These are phyloP conservation scores for Ceratobasidium sp. DNA, from an alignment of 1,284 basidiomycete species.

Conservation along the genomic window DNA sequence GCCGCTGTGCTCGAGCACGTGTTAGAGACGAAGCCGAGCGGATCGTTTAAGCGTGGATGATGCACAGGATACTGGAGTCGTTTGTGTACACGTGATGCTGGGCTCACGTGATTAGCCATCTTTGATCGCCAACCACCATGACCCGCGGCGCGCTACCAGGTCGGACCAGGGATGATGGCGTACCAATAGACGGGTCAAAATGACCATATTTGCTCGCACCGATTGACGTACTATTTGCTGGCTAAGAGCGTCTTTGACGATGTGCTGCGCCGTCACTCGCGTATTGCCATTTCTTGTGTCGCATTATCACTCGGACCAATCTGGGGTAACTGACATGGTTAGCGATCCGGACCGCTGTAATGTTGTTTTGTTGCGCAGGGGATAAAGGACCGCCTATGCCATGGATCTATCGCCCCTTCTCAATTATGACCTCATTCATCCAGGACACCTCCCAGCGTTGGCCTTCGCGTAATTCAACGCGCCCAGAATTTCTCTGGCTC, in stretches of 20 bases:
- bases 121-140: no score
- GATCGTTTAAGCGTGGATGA: no score
- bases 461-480: constrained; percentile 53
- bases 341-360: background rate
- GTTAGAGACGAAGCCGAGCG: no score
- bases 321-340: background rate
- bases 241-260: background rate
- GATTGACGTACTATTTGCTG: background rate
- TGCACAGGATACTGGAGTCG: no score
- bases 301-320: background rate
- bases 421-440: constrained; percentile 52
- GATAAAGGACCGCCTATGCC: constrained; percentile 3
- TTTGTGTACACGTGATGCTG: no score
- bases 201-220: background rate
- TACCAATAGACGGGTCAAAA: background rate
- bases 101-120: no score
- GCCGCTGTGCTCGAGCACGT: no score
- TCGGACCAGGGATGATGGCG: background rate
- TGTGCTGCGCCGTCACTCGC: background rate
- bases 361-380: background rate
- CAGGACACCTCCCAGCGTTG: constrained; percentile 53
- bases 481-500: constrained; percentile 53
- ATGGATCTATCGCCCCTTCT: no score
- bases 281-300: background rate
- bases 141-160: no score